These are phyloP conservation scores for Xylaria sp. DNA, from an alignment of 2,329 filamentous ascomycete species.

Conservation along the genomic window DNA sequence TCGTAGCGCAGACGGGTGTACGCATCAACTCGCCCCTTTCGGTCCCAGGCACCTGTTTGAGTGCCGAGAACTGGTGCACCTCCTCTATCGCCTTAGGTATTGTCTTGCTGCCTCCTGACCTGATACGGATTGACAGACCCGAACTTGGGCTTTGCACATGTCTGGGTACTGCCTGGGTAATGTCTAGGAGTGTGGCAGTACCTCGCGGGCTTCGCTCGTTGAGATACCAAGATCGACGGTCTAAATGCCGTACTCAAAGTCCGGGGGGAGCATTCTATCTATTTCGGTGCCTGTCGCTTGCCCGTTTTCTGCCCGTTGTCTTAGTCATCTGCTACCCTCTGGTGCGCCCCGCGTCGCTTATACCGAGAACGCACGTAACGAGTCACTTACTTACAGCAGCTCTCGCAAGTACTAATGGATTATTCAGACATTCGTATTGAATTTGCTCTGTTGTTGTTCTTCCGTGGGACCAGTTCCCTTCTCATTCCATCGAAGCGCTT, in stretches of 20 bases:
- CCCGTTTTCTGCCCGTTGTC: slow-evolving; percentile 4
- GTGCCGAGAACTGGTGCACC: slow-evolving; percentile 9
- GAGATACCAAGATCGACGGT: slow-evolving; percentile 13
- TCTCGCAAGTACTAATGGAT: neutral
- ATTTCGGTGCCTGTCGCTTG: slow-evolving; percentile 22
- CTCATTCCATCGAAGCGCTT: neutral
- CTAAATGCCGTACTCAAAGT: slow-evolving; percentile 17
- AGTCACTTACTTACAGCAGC: neutral
- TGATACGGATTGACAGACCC: neutral
- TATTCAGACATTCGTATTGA: neutral
- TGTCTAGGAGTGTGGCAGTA: neutral
- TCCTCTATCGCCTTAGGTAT: neutral
- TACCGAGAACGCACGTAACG: slow-evolving; percentile 14
- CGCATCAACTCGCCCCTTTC: slow-evolving; percentile 22
- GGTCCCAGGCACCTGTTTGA: slow-evolving; percentile 18
- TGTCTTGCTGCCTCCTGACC: neutral
- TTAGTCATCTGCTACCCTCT: slow-evolving; percentile 27
- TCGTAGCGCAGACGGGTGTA: slow-evolving; percentile 20
- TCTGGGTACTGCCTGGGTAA: too few species aligned
- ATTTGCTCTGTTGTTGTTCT: slow-evolving; percentile 7
- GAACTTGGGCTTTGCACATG: neutral
- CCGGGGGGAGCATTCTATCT: slow-evolving; percentile 24
- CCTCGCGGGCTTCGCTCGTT: slow-evolving; percentile 7
- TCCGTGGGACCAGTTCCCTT: slow-evolving; percentile 7
- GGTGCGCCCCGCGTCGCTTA: slow-evolving; percentile 20